Base-by-base conservation (phyloP, 2,329 filamentous ascomycete genomes). In the Colletotrichum liriopes region DNA sequence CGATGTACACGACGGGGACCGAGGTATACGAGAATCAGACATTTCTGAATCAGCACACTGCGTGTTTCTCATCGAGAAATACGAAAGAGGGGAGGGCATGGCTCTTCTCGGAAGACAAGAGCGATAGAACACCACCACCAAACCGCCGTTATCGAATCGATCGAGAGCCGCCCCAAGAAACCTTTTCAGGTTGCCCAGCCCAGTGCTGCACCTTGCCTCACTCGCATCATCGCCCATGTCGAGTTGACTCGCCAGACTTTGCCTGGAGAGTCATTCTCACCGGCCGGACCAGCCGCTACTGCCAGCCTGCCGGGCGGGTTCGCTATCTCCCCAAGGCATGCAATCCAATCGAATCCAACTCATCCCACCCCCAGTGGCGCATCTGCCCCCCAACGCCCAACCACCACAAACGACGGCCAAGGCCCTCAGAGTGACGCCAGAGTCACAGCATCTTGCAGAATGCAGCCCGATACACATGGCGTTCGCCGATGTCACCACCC, bases 371-470 rank as follows among this genome's bases (percentile, higher is more conserved):
- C 26, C 56, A 43, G 52, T 51, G 65, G 45, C 45, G 60, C 47
- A 12, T 18, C 35, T 49, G 45, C 32, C 60, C 39, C 45, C 37
- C 65, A 61, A 64, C 61, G 66, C 62, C 54, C 43, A 66, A 58
- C 67, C 62, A 58, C 32, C 35, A 45, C 20, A 41, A 16, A 41
- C 35, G 7, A 58, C 47, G 47, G 41, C 43, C n/a, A 43, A 29
- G 54, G 52, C 23, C 64, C 20, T 35, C 5, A 37, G 35, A 23
- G 67, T 71, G 67, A 73, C 71, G 71, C 71, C 71, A 73, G 71
- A 73, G 49, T 56, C 41, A 71, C 67, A 73, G 43, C 61, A 71
- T 71, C 67, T 73, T 71, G 71, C 71, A 73, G 67, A 65, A 73
- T 71, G 35, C 55, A 54, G 32, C 47, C 60, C 49, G 49, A 26